These are phyloP conservation scores for Tetrahymena malaccensis DNA, from an alignment of 73 alveolate genomes.

Conservation along the genomic window DNA sequence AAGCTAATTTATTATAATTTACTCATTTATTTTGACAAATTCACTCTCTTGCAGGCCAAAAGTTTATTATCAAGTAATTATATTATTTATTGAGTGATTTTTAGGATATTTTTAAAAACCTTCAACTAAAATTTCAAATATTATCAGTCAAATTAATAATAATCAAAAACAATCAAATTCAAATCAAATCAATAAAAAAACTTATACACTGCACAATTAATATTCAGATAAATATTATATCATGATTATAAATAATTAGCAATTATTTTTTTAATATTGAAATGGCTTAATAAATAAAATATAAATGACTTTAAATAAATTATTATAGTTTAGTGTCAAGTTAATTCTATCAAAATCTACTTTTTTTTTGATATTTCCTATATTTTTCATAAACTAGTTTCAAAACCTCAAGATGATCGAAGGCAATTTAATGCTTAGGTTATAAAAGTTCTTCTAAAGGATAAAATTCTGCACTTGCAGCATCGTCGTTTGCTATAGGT, in stretches of 20 bases:
- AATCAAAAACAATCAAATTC: not conserved
- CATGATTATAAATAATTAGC: too few species aligned
- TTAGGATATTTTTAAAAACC: not conserved
- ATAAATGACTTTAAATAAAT: too few species aligned
- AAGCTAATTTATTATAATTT: too few species aligned
- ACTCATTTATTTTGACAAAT: not conserved
- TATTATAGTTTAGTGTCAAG: not conserved
- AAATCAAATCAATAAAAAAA: too few species aligned
- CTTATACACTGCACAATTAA: too few species aligned
- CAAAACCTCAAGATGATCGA: slow-evolving; percentile 59
- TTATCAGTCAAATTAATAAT: not conserved
- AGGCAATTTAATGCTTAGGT: slow-evolving; percentile 34
- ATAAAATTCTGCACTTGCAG: slow-evolving; percentile 89
- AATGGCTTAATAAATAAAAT: too few species aligned
- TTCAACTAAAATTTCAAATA: not conserved
- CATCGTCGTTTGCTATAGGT: slow-evolving; percentile 96
- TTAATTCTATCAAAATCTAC: not conserved
- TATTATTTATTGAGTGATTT: not conserved
- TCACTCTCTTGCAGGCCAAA: not conserved
- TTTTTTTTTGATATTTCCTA: not conserved
- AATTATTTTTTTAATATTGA: too few species aligned
- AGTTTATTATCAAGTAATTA: not conserved
- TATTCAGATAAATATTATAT: too few species aligned
- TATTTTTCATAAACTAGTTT: not conserved
- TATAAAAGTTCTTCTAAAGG: slow-evolving; percentile 65